These are phyloP conservation scores for Chalciporus piperatus DNA, from an alignment of 768 basidiomycete species.

Conservation along the genomic window DNA sequence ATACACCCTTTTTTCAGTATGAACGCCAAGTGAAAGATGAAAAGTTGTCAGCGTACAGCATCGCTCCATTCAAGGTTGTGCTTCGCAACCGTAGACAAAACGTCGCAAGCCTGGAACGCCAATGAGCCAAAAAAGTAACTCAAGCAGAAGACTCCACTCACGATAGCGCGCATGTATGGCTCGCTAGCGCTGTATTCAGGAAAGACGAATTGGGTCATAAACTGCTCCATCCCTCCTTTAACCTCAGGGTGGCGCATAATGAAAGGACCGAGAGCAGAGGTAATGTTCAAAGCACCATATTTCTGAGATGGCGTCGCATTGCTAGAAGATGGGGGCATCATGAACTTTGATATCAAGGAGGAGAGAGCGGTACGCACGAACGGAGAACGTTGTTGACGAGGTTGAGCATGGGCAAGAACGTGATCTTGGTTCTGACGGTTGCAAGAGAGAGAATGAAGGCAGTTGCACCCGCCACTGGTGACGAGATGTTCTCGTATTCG, in stretches of 20 bases:
- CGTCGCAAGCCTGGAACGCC: conserved; percentile 66
- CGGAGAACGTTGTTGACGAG: conserved; percentile 75
- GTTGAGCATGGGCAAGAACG: conserved; percentile 75
- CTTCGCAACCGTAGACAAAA: conserved; percentile 73
- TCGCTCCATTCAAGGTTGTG: conserved; percentile 63
- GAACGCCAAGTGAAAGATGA: not conserved
- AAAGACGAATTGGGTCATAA: conserved; percentile 70
- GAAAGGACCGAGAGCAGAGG: conserved; percentile 68
- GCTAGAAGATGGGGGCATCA: conserved; percentile 26
- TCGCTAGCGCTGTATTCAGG: conserved; percentile 66
- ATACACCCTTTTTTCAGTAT: not conserved
- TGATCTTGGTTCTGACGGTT: conserved; percentile 75
- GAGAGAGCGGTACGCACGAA: conserved; percentile 42
- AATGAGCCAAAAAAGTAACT: not conserved
- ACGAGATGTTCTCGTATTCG: conserved; percentile 76
- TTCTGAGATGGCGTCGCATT: conserved; percentile 58
- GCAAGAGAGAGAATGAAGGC: conserved; percentile 78
- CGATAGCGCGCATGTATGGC: conserved; percentile 76
- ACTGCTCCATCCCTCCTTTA: conserved; percentile 71
- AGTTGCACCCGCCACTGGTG: conserved; percentile 75
- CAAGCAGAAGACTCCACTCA: conserved; percentile 35
- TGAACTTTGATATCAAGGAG: not conserved
- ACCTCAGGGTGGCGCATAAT: conserved; percentile 86
- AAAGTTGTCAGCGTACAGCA: conserved; percentile 39
- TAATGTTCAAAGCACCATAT: conserved; percentile 86